phyloP scores from a whole-genome alignment of 192 early-diverging fungal genomes.

The Coemansia sp. region DNA sequence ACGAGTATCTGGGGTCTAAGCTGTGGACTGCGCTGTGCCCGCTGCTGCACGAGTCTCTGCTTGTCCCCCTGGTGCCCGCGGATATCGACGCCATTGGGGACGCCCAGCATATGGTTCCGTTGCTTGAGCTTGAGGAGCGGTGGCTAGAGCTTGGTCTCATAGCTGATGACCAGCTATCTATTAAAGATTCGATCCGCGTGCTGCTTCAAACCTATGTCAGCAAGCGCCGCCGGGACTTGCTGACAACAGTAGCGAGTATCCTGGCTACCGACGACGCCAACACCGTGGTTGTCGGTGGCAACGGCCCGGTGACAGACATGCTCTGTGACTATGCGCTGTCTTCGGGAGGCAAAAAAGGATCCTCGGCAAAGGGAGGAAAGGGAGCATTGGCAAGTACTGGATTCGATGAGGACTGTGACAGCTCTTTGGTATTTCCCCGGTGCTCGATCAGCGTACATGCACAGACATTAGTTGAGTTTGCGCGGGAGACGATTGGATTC shows the following conservation, averaged over 20 bases:
- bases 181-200: slow-evolving; percentile 24
- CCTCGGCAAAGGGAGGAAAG: slow-evolving; percentile 2
- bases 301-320: slow-evolving; percentile 19
- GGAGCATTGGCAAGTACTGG: slow-evolving; percentile 5
- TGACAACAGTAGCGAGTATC: slow-evolving; percentile 30
- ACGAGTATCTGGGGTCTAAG: slow-evolving; percentile 28
- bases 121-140: slow-evolving; percentile 37
- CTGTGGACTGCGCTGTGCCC: slow-evolving; percentile 36
- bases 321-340: slow-evolving; percentile 7
- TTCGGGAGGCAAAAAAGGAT: slow-evolving; percentile 8
- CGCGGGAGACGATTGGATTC: slow-evolving; percentile 37
- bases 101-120: slow-evolving; percentile 24
- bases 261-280: slow-evolving; percentile 40
- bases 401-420: slow-evolving; percentile 8
- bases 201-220: slow-evolving; percentile 34
- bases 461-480: slow-evolving; percentile 50
- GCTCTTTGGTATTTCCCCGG: slow-evolving; percentile 24
- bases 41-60: slow-evolving; percentile 17
- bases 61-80: slow-evolving; percentile 26
- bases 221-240: slow-evolving; percentile 38
- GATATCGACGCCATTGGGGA: slow-evolving; percentile 26
- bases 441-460: slow-evolving; percentile 45
- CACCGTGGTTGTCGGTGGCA: slow-evolving; percentile 37
- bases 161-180: slow-evolving; percentile 9
- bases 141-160: slow-evolving; percentile 39